Percentiles rank a stretch among this genome's conserved stretches.
Conservation (phyloP, 202 grass and related monocot species). For the Saccharum hybrid region DNA sequence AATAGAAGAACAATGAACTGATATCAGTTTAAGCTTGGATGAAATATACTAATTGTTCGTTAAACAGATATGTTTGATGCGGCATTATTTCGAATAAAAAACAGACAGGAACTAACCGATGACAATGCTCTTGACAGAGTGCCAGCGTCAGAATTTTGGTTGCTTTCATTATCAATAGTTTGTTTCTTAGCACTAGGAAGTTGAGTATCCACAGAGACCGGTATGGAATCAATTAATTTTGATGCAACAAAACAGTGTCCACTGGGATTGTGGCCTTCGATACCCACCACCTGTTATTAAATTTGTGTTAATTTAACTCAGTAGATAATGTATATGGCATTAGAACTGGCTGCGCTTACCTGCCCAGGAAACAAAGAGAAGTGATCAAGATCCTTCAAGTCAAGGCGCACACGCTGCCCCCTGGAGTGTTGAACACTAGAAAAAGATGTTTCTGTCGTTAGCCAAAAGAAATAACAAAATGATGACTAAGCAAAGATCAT, state of each 20-base stretch:
- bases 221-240: slow-evolving; percentile 75
- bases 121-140: slow-evolving; percentile 62
- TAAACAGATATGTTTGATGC: slow-evolving; percentile 19
- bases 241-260: slow-evolving; percentile 86
- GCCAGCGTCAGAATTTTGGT: slow-evolving; percentile 45
- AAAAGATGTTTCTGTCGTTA: slow-evolving; percentile 22
- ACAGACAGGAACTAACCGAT: slow-evolving; percentile 52
- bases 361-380: slow-evolving; percentile 95
- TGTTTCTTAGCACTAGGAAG: slow-evolving; percentile 79
- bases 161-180: slow-evolving; percentile 51
- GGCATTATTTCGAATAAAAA: slow-evolving; percentile 24
- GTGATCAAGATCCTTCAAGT: slow-evolving; percentile 75
- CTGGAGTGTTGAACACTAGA: slow-evolving; percentile 76
- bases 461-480: slow-evolving; percentile 34
- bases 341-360: slow-evolving; percentile 45
- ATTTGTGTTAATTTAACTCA: slow-evolving; percentile 29
- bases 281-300: slow-evolving; percentile 74
- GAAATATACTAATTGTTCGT: not conserved
- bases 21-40: slow-evolving; percentile 1
- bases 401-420: slow-evolving; percentile 79
- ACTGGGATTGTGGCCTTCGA: slow-evolving; percentile 92
- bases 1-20: slow-evolving; percentile 9
- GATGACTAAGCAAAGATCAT: slow-evolving; percentile 7
- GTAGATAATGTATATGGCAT: slow-evolving; percentile 31
- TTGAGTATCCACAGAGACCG: slow-evolving; percentile 52